Percentiles rank a stretch among this genome's conserved stretches.
These are phyloP conservation scores for Cupressus sempervirens DNA, from an alignment of 75 land plant genomes.

Conservation along the genomic window DNA sequence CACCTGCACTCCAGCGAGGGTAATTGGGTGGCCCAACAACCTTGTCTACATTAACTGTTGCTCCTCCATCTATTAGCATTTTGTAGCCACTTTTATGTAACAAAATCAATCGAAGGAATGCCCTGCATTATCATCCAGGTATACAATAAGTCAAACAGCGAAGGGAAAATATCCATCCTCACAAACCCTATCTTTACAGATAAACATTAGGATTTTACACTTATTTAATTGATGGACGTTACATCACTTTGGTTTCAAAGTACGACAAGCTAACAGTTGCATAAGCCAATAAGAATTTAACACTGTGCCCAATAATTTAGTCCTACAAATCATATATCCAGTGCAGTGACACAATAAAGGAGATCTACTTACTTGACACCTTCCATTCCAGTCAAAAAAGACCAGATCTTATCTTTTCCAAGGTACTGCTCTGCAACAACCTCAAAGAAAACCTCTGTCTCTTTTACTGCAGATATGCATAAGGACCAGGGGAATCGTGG, in stretches of 20 bases:
- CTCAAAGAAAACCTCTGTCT: conserved; percentile 79
- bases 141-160: neutral
- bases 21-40: conserved; percentile 7
- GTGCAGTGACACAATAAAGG: neutral
- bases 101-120: conserved; percentile 63
- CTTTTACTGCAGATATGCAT: conserved; percentile 69
- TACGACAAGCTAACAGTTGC: neutral
- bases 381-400: conserved; percentile 66
- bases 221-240: neutral
- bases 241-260: neutral
- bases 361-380: conserved; percentile 63
- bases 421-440: conserved; percentile 65
- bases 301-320: neutral
- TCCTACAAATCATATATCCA: neutral
- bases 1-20: conserved; percentile 1
- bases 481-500: conserved; percentile 59
- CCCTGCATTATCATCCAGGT: conserved; percentile 47
- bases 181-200: neutral
- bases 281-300: neutral
- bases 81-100: conserved; percentile 77
- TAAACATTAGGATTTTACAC: neutral
- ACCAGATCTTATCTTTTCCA: conserved; percentile 86
- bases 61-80: conserved; percentile 93
- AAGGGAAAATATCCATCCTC: neutral
- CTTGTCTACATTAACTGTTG: conserved; percentile 43